A percentile compares a stretch with the other conserved stretches of the same genome.
Evolutionary conservation across 192 early-diverging fungal genomes (phyloP).

Genomic region (Podila verticillata): DNA sequence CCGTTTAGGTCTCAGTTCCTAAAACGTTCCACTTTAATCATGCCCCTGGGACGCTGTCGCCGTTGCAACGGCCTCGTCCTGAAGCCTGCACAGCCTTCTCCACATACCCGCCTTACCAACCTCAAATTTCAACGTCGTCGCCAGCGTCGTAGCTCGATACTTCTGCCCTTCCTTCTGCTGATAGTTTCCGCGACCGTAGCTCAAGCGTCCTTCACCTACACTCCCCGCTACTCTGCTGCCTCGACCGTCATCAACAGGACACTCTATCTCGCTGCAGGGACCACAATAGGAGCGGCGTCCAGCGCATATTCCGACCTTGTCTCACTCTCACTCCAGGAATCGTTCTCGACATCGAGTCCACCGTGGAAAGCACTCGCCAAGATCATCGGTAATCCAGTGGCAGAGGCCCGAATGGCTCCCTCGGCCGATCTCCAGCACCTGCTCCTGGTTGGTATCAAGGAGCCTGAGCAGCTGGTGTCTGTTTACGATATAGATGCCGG

Average conservation of each 20-base stretch:
- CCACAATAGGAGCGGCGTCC: neutral
- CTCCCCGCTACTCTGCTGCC: slow-evolving; percentile 21
- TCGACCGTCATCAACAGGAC: slow-evolving; percentile 22
- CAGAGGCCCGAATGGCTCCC: slow-evolving; percentile 11
- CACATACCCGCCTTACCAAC: neutral
- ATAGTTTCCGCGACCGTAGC: neutral
- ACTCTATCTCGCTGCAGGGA: slow-evolving; percentile 27
- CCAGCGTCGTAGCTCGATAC: neutral
- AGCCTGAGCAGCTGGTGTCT: slow-evolving; percentile 14
- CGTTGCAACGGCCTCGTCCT: neutral
- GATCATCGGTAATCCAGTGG: neutral
- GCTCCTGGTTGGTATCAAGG: slow-evolving; percentile 9
- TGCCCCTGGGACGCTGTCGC: neutral
- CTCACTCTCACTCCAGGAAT: slow-evolving; percentile 8
- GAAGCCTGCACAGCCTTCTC: too few relatives aligned
- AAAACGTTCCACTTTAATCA: neutral
- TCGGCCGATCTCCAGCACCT: slow-evolving; percentile 14
- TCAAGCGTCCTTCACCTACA: neutral
- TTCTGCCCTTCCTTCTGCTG: neutral
- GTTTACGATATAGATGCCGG: slow-evolving; percentile 12
- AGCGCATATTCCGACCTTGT: slow-evolving; percentile 12
- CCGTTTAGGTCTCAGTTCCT: neutral
- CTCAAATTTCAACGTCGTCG: neutral
- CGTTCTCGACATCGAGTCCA: slow-evolving; percentile 1
- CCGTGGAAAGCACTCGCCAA: slow-evolving; percentile 8